Evolutionary conservation across 1,284 basidiomycete genomes (phyloP), one percentile per base, ranked within the genome.

Genomic region (Sanghuangporus weigelae): DNA sequence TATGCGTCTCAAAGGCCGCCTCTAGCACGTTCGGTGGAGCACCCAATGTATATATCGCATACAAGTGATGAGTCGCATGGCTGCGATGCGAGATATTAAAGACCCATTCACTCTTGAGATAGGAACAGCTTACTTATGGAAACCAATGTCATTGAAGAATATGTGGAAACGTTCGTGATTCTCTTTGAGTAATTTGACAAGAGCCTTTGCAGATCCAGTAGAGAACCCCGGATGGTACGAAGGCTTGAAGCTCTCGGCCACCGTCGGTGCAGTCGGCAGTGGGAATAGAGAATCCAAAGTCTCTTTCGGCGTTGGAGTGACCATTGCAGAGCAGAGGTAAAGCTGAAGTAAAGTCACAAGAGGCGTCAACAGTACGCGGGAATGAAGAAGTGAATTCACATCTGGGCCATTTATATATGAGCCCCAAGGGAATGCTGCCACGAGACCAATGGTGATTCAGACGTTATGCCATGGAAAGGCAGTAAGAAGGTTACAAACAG

Each of bases 131-230:
- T 63, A 82, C 80, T 87, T 88, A 74, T 88, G 85, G 68, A 83
- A 87, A 0, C 78, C 75, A 63, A 71, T 74, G 38, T 84, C 78
- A 63, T 87, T 85, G 73, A 86, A 85, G 70, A 84, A 88, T 31
- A 81, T 77, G 68, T 89, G 85, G 77, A 81, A 81, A 19, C 77
- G 77, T 54, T 78, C 74, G 63, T 85, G 81, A 67, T 89, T 85
- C 58, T 85, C 80, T 49, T 80, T 79, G 58, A 89, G 75, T 0
- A 79, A 73, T 51, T 76, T 73, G 21, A 76, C 73, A 3, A 86
- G 73, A 1, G 75, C 72, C 19, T 73, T 69, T 19, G 80, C 79
- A 0, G 85, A 82, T n/a, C 78, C 74, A 8, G 75, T 71, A 3
- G 78, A 79, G 19, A 78, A 73, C 2, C 85, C 86, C 1, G 75